Percentiles rank a stretch among this genome's conserved stretches.
Conservation (phyloP, 331 rosid species). For the Cydonia oblonga region DNA sequence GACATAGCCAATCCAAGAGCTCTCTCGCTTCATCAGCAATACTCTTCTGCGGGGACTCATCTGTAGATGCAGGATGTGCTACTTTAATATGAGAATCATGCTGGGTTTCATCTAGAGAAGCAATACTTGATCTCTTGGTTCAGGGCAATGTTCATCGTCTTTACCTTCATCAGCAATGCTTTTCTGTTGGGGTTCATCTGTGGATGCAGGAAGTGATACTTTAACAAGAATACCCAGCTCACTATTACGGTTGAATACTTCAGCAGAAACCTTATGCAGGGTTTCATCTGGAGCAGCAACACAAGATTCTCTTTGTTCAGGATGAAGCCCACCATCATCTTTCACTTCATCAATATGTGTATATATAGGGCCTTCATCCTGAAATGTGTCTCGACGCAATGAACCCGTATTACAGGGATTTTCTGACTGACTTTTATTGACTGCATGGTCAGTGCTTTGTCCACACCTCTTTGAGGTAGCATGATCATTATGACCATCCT, state of each 20-base stretch:
- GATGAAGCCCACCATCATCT: slow-evolving; percentile 4
- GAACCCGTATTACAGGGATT: slow-evolving; percentile 6
- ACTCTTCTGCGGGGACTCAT: slow-evolving; percentile 15
- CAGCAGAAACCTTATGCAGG: not conserved
- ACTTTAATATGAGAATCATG: slow-evolving; percentile 12
- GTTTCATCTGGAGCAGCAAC: slow-evolving; percentile 5
- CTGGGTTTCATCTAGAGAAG: slow-evolving; percentile 1
- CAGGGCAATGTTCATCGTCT: slow-evolving; percentile 3
- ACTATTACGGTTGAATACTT: not conserved
- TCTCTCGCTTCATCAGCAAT: slow-evolving; percentile 22
- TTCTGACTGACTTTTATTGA: slow-evolving; percentile 15
- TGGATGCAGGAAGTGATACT: slow-evolving; percentile 13
- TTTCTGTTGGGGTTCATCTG: slow-evolving; percentile 15
- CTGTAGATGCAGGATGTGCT: slow-evolving; percentile 9
- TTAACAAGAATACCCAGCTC: slow-evolving; percentile 19
- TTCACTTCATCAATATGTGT: slow-evolving; percentile 7
- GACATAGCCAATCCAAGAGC: slow-evolving; percentile 12
- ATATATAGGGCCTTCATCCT: not conserved
- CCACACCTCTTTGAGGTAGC: slow-evolving; percentile 17
- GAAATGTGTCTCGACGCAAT: not conserved
- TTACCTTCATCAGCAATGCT: slow-evolving; percentile 18
- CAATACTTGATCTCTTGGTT: slow-evolving; percentile 12
- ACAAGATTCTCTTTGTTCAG: slow-evolving; percentile 16
- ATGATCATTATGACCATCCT: slow-evolving; percentile 8
- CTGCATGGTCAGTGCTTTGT: slow-evolving; percentile 11